Evolutionary conservation across 306 rosid genomes (phyloP), one percentile per base, ranked within the genome.

Genomic region (Datisca glomerata): DNA sequence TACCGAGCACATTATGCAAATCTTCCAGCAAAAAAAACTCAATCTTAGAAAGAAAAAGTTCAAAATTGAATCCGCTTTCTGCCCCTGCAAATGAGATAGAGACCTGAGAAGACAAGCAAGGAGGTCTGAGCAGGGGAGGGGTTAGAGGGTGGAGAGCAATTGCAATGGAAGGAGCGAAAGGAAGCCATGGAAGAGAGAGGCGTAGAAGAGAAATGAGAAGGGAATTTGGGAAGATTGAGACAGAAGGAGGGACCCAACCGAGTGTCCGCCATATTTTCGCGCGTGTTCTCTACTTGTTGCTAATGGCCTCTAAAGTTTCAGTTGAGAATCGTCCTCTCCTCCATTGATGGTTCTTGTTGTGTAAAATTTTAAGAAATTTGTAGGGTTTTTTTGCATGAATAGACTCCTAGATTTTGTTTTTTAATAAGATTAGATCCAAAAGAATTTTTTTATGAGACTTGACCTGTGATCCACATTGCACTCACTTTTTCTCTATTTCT

Each of bases 71-170:
- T 12, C 18, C 24, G 36, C 4, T 13, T 38, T 18, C 10, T 8
- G 19, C 10, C 43, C 9, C 15, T 12, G 6, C 3, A 12, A n/a
- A 8, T 17, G 12, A 20, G 33, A 49, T 7, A 21, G 12, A 37
- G 38, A 63, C 79, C 77, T 31, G 93, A 87, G 52, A 87, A 87
- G 71, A 87, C 94, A 45, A 87, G 93, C 51, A 87, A 39, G 3
- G 94, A 56, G 2, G 89, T 89, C 35, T 59, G 71, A 17, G 53
- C 29, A 25, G 68, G 71, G 55, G 43, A 61, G 21, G 73, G 58
- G 60, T 24, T 60, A 2, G 62, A 33, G 21, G 44, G 20, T 51
- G 76, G 73, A 60, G 50, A 61, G 49, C 66, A 64, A 29, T 64
- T 68, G 64, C 64, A 60, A 14, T 68, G 73, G 12, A 80, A n/a